Evolutionary conservation across 2,329 filamentous ascomycete species (phyloP), one percentile per base, ranked within the genome.

Genomic region (Alternaria sp.): DNA sequence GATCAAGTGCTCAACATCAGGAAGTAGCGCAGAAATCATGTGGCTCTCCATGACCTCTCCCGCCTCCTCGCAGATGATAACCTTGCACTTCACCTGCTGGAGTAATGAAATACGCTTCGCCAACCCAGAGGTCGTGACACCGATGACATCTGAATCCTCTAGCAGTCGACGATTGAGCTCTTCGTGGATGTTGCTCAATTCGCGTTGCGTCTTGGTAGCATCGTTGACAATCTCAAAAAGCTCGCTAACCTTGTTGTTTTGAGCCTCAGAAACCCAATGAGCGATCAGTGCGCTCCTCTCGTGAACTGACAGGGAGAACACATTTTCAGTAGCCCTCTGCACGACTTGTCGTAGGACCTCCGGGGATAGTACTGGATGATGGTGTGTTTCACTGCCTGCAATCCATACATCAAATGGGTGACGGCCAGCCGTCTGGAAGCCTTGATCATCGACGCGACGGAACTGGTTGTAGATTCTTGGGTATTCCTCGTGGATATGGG

Each of bases 41-140:
- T 91, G 88, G 0, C 86, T 81, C 70, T 92, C 89, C 32, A 91
- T 79, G 0, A 91, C 86, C 62, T 92, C 89, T 0, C 85, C 89
- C 2, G 89, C 89, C 68, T 92, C 89, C 70, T 92, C 89, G 34
- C 86, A 89, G 1, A 91, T 71, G 16, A 91, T 72, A 0, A 90
- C 83, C 61, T 89, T 89, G 32, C 79, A 78, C 7, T 76, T 69
- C 2, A 89, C 60, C 7, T 81, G 80, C 7, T 82, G 79, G 0
- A 91, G 76, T 1, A 85, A 64, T 0, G 80, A 73, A 0, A 87
- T 72, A 16, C 86, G 78, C 76, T 68, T 87, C 81, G 88, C 87
- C 2, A 89, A 76, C 0, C 87, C 87, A 0, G 84, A 86, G 0
- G 88, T 89, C 0, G 87, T 90, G 2, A 88, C 76, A 0, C 87